These are phyloP conservation scores for Penicillium sp. DNA, from an alignment of 2,329 filamentous ascomycete species.

Conservation along the genomic window DNA sequence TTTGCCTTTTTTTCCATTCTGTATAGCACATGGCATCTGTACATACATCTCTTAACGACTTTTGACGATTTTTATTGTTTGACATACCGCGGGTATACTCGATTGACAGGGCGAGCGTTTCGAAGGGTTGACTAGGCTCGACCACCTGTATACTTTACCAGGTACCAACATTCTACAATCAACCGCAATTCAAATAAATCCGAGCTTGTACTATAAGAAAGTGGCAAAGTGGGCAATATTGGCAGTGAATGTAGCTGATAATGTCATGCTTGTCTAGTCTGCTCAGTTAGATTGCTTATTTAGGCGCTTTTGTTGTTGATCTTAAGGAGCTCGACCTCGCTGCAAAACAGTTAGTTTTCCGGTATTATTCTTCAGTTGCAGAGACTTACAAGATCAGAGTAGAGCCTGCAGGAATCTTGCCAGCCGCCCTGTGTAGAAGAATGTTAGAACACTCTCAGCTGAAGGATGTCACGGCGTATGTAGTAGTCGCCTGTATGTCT, in stretches of 20 bases:
- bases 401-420: slow-evolving; percentile 66
- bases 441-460: slow-evolving; percentile 8
- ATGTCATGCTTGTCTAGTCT: neutral
- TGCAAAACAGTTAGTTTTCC: slow-evolving; percentile 31
- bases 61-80: neutral
- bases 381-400: slow-evolving; percentile 75
- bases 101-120: neutral
- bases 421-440: slow-evolving; percentile 12
- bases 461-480: neutral
- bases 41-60: neutral
- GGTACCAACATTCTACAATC: neutral
- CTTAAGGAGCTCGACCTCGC: slow-evolving; percentile 68
- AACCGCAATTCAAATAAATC: neutral
- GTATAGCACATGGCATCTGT: slow-evolving; percentile 1
- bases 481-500: neutral
- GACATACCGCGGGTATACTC: neutral
- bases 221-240: neutral
- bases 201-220: no score
- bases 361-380: neutral
- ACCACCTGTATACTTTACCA: neutral
- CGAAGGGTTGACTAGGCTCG: neutral
- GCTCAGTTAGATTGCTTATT: neutral
- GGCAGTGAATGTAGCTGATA: neutral
- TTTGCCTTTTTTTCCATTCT: neutral
- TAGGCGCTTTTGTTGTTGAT: slow-evolving; percentile 56